A percentile compares a stretch with the other conserved stretches of the same genome.
Evolutionary conservation across 352 stramenopile genomes (phyloP).

Genomic region (Lagenidium giganteum): DNA sequence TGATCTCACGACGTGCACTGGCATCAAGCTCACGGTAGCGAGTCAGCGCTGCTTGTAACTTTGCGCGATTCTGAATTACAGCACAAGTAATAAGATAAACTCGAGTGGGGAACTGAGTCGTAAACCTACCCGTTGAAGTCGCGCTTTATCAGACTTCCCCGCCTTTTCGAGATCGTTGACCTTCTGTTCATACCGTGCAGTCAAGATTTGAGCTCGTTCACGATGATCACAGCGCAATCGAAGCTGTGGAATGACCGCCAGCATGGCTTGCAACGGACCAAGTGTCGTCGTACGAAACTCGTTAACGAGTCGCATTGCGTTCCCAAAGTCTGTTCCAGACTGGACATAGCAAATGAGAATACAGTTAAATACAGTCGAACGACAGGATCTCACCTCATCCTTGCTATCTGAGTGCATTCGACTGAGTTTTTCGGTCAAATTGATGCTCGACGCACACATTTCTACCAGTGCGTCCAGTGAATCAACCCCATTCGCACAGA

Average conservation of each 20-base stretch:
- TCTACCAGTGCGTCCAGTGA: slow-evolving; percentile 3
- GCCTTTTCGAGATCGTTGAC: slow-evolving; percentile 41
- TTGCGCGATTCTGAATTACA: slow-evolving; percentile 59
- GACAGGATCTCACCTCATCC: background rate
- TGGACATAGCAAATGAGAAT: too few relatives aligned
- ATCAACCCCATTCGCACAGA: background rate
- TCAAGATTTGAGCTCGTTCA: slow-evolving; percentile 46
- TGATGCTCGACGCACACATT: slow-evolving; percentile 4
- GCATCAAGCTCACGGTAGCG: slow-evolving; percentile 65
- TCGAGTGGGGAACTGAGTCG: too few relatives aligned
- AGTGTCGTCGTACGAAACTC: slow-evolving; percentile 52
- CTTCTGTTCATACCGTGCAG: slow-evolving; percentile 56
- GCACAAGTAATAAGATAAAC: slow-evolving; percentile 1
- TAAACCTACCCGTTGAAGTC: slow-evolving; percentile 50
- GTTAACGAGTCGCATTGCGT: slow-evolving; percentile 25
- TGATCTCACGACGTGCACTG: slow-evolving; percentile 39
- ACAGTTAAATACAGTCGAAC: background rate
- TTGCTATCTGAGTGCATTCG: background rate
- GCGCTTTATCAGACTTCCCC: slow-evolving; percentile 31
- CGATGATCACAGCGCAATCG: slow-evolving; percentile 65
- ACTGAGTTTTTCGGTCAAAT: slow-evolving; percentile 4
- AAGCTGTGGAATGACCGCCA: slow-evolving; percentile 48
- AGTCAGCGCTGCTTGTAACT: slow-evolving; percentile 43
- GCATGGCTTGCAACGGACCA: slow-evolving; percentile 48
- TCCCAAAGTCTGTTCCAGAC: too few relatives aligned